These are phyloP conservation scores for Elsinoe australis DNA, from an alignment of 2,329 filamentous ascomycete species.

Conservation along the genomic window DNA sequence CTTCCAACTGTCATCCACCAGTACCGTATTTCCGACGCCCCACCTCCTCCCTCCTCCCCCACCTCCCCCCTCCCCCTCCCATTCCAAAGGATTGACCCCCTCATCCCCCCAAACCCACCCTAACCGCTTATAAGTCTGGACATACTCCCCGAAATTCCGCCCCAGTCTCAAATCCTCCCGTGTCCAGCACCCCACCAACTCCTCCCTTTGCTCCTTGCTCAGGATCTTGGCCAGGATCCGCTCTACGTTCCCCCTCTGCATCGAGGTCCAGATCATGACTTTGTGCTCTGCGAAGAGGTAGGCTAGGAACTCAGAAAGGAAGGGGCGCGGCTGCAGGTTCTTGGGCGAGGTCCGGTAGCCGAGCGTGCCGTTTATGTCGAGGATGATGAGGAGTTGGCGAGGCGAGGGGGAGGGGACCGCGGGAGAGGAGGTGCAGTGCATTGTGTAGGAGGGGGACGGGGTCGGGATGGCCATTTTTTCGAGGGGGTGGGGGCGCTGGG, in stretches of 20 bases:
- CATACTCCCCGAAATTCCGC: slow-evolving; percentile 58
- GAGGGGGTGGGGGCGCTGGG: neutral
- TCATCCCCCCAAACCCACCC: slow-evolving; percentile 62
- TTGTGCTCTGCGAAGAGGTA: slow-evolving; percentile 68
- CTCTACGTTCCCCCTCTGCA: slow-evolving; percentile 62
- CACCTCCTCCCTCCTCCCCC: slow-evolving; percentile 57
- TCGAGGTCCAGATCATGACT: slow-evolving; percentile 89
- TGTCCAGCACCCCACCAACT: slow-evolving; percentile 66
- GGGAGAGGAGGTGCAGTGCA: neutral
- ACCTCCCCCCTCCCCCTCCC: slow-evolving; percentile 33
- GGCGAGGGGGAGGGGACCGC: slow-evolving; percentile 17
- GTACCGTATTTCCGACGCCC: slow-evolving; percentile 77
- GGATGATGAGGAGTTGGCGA: slow-evolving; percentile 62
- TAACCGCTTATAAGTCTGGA: slow-evolving; percentile 87
- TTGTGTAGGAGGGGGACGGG: neutral
- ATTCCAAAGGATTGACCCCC: too few species aligned
- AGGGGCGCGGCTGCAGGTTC: slow-evolving; percentile 50
- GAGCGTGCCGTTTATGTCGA: slow-evolving; percentile 91
- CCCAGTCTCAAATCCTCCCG: slow-evolving; percentile 66
- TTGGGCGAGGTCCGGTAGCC: slow-evolving; percentile 50
- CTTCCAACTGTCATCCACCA: slow-evolving; percentile 76
- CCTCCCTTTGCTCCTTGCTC: slow-evolving; percentile 42
- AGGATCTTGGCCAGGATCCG: slow-evolving; percentile 62
- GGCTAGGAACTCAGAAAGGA: slow-evolving; percentile 59
- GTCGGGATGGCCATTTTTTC: neutral